Evolutionary conservation across 116 monocot genomes (phyloP).

Genomic region (Zostera marina): DNA sequence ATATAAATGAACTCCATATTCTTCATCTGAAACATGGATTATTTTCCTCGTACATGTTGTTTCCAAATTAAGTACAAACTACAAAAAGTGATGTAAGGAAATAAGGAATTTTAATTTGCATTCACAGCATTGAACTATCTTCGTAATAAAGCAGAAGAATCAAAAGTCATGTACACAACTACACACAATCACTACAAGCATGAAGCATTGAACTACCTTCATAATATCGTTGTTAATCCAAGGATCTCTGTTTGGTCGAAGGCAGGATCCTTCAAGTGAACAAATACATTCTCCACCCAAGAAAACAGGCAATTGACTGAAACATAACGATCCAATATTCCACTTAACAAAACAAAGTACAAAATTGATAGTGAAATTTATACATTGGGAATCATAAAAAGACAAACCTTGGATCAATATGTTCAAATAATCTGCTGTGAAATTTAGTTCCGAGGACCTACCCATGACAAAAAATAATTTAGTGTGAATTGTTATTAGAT

Average conservation of each 20-base stretch:
- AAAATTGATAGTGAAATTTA: not conserved
- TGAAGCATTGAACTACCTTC: constrained; percentile 37
- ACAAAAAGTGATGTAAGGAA: constrained; percentile 1
- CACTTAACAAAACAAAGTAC: not conserved
- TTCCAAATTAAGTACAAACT: constrained; percentile 49
- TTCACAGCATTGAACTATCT: too few species aligned
- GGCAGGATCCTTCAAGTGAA: constrained; percentile 51
- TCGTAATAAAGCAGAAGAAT: not conserved
- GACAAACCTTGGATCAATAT: constrained; percentile 15
- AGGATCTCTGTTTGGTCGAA: constrained; percentile 75
- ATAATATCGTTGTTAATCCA: constrained; percentile 80
- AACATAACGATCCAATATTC: constrained; percentile 7
- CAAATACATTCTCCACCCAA: constrained; percentile 82
- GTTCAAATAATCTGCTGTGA: constrained; percentile 20
- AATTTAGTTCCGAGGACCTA: constrained; percentile 18
- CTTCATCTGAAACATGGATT: constrained; percentile 29
- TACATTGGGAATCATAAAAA: not conserved
- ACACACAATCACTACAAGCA: not conserved
- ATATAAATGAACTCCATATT: constrained; percentile 7
- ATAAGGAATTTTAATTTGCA: not conserved
- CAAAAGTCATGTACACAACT: too few species aligned
- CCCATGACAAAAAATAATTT: not conserved
- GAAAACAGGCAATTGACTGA: constrained; percentile 75
- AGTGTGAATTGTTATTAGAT: not conserved
- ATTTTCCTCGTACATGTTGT: constrained; percentile 38